phyloP scores from a whole-genome alignment of 2,329 filamentous ascomycete species.

The Scedosporium aurantiacum region DNA sequence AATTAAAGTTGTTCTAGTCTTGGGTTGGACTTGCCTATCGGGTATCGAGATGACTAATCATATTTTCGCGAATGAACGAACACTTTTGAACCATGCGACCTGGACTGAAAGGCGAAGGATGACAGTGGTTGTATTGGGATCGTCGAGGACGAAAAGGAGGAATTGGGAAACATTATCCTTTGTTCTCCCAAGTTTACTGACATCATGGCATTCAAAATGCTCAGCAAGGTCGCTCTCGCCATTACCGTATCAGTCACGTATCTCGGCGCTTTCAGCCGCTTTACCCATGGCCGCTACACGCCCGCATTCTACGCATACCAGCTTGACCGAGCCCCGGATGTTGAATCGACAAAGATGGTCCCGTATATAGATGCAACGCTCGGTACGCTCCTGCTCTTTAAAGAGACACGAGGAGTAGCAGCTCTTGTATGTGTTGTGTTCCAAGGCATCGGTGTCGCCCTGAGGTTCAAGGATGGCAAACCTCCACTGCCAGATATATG shows the following conservation, averaged over 20 bases:
- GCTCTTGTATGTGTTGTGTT: slow-evolving; percentile 7
- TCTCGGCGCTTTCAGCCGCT: slow-evolving; percentile 13
- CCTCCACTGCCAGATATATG: neutral
- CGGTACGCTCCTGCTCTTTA: slow-evolving; percentile 7
- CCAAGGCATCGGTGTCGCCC: slow-evolving; percentile 9
- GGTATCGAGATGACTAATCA: too few species aligned
- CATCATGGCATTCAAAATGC: neutral
- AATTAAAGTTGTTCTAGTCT: neutral
- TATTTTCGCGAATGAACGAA: too few species aligned
- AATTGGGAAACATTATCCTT: too few species aligned
- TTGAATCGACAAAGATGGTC: slow-evolving; percentile 11
- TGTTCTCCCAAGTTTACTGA: too few species aligned
- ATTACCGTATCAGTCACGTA: slow-evolving; percentile 6
- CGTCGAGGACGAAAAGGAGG: too few species aligned
- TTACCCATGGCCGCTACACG: slow-evolving; percentile 14
- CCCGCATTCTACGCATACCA: slow-evolving; percentile 15
- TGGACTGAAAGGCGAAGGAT: too few species aligned
- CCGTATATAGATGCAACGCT: slow-evolving; percentile 11
- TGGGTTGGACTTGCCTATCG: too few species aligned
- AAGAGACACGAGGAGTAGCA: slow-evolving; percentile 4
- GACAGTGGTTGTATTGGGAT: too few species aligned
- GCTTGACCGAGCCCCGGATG: slow-evolving; percentile 14
- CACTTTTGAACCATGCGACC: too few species aligned
- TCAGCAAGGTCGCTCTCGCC: neutral
- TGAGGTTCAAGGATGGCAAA: neutral